Percentiles rank a stretch among this genome's conserved stretches.
phyloP scores from a whole-genome alignment of 2,329 filamentous ascomycete species.

The Coniochaeta pulveracea region DNA sequence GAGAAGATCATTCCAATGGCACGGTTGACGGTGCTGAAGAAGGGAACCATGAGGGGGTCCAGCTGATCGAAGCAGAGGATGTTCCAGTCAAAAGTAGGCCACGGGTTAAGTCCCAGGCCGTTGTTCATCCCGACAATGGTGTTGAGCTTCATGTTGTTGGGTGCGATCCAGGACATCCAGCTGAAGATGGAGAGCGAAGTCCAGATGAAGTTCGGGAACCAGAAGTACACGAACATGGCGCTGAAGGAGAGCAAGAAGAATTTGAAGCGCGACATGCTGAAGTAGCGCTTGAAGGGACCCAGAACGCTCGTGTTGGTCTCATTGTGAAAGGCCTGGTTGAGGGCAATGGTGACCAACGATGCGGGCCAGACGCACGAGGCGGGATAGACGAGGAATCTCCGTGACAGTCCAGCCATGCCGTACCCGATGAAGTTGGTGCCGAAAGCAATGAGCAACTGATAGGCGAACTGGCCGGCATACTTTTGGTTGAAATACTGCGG shows the following conservation, averaged over 20 bases:
- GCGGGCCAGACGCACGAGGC: constrained; percentile 40
- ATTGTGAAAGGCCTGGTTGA: constrained; percentile 35
- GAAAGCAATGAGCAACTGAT: constrained; percentile 37
- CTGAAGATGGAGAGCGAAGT: constrained; percentile 32
- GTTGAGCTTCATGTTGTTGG: constrained; percentile 21
- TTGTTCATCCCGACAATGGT: constrained; percentile 20
- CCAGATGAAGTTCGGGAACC: constrained; percentile 39
- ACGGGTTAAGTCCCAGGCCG: constrained; percentile 29
- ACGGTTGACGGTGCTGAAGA: constrained; percentile 51
- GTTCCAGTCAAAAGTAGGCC: constrained; percentile 41
- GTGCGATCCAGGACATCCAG: constrained; percentile 43
- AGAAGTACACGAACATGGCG: constrained; percentile 39
- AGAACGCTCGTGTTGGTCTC: constrained; percentile 22
- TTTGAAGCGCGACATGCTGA: constrained; percentile 28
- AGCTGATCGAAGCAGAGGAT: constrained; percentile 15
- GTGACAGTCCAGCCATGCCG: constrained; percentile 37
- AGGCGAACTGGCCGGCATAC: constrained; percentile 33
- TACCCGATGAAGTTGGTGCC: constrained; percentile 45
- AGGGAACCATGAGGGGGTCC: constrained; percentile 29
- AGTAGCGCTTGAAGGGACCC: constrained; percentile 28
- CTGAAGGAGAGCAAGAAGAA: constrained; percentile 31
- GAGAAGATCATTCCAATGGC: constrained; percentile 44
- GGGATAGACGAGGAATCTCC: constrained; percentile 39
- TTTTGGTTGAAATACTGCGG: constrained; percentile 38
- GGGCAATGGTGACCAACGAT: constrained; percentile 31